Evolutionary conservation across 345 rosid genomes (phyloP).

Genomic region (Cardamine occulta): DNA sequence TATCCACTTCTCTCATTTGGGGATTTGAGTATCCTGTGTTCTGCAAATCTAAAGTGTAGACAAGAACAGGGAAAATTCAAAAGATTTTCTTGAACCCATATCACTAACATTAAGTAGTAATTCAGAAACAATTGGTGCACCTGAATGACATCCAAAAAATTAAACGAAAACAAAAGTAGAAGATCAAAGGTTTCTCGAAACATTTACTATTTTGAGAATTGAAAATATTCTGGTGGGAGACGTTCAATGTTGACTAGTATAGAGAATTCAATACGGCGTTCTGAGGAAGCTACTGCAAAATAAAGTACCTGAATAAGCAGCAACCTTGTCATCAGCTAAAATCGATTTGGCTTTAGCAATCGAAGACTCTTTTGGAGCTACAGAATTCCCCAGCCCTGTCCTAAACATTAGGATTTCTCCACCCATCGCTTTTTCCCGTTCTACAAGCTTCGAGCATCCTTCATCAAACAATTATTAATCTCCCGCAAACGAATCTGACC

Average conservation of each 20-base stretch:
- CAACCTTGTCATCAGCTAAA: constrained; percentile 10
- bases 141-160: not conserved
- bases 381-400: constrained; percentile 43
- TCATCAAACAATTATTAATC: constrained; percentile 9
- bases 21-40: constrained; percentile 52
- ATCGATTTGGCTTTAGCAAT: constrained; percentile 35
- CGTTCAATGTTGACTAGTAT: not conserved
- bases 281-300: not conserved
- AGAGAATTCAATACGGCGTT: not conserved
- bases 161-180: not conserved
- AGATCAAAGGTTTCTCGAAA: not conserved
- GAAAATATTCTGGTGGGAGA: not conserved
- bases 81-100: not conserved
- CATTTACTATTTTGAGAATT: not conserved
- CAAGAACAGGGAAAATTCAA: constrained; percentile 23
- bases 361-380: constrained; percentile 34
- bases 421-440: constrained; percentile 18
- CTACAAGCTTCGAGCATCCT: constrained; percentile 42
- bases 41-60: constrained; percentile 23
- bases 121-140: not conserved
- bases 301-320: constrained; percentile 17
- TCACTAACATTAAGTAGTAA: not conserved
- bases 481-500: not conserved
- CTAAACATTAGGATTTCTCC: constrained; percentile 27
- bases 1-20: constrained; percentile 42